Percentiles rank a stretch among this genome's conserved stretches.
phyloP scores from a whole-genome alignment of 805 yeast species.

The Starmerella riodocensis region DNA sequence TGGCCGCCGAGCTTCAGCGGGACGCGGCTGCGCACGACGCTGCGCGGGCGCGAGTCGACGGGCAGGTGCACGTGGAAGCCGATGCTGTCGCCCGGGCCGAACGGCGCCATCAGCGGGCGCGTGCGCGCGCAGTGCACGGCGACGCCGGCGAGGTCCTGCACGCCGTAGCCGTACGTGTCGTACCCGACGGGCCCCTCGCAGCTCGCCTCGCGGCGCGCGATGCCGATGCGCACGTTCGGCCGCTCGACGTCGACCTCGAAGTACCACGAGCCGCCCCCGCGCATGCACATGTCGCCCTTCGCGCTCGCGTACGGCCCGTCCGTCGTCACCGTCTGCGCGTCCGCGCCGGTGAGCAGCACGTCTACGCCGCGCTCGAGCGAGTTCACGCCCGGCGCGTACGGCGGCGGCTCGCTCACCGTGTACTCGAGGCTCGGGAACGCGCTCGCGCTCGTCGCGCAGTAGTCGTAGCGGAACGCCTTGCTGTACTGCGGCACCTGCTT shows the following conservation, averaged over 20 bases:
- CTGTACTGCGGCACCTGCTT: conserved; percentile 9
- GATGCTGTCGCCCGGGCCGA: conserved; percentile 64
- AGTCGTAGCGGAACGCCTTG: conserved; percentile 13
- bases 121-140: conserved; percentile 66
- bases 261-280: conserved; percentile 62
- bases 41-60: conserved; percentile 18
- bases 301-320: conserved; percentile 68
- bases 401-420: conserved; percentile 13
- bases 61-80: conserved; percentile 73
- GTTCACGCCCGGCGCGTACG: conserved; percentile 12
- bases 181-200: conserved; percentile 92
- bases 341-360: conserved; percentile 2
- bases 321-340: conserved; percentile 36
- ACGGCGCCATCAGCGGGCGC: conserved; percentile 42
- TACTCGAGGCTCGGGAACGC: conserved; percentile 15
- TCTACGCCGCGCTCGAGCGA: conserved; percentile 11
- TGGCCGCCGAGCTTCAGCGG: conserved; percentile 73
- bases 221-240: conserved; percentile 58
- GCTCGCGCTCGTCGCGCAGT: conserved; percentile 9
- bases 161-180: conserved; percentile 87
- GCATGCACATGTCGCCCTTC: conserved; percentile 56
- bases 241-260: conserved; percentile 56
- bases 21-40: conserved; percentile 52
- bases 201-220: conserved; percentile 74
- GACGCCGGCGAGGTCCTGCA: conserved; percentile 64